phyloP scores from a whole-genome alignment of 2,329 filamentous ascomycete species.

The Ophiostoma sp. region DNA sequence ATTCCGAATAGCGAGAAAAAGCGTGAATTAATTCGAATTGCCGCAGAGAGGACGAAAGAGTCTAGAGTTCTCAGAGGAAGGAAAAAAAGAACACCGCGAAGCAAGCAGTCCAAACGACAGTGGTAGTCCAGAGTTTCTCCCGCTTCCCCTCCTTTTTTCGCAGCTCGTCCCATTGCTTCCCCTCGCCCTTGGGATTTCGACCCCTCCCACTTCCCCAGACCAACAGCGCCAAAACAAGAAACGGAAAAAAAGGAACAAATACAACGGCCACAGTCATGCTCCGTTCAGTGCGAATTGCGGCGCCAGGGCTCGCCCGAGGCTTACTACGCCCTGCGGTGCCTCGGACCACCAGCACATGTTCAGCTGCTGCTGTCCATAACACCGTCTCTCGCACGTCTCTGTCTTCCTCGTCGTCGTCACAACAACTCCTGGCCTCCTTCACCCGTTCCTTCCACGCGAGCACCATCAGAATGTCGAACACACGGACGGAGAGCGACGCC shows the following conservation, averaged over 20 bases:
- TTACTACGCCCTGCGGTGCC: conserved; percentile 22
- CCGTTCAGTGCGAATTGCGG: conserved; percentile 27
- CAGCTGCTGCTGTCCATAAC: conserved; percentile 4
- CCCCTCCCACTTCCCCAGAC: conserved; percentile 7
- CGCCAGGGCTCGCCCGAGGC: conserved; percentile 26
- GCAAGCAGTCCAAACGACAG: background rate
- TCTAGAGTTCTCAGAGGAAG: background rate
- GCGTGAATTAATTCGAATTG: conserved; percentile 1
- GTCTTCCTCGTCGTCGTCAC: background rate
- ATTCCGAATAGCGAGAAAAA: conserved; percentile 15
- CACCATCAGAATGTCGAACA: conserved; percentile 41
- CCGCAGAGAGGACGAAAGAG: background rate
- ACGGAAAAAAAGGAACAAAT: conserved; percentile 4
- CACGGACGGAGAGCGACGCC: conserved; percentile 90
- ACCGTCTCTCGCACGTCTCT: conserved; percentile 2
- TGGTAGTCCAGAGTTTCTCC: conserved; percentile 7
- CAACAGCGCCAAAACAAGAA: conserved; percentile 20
- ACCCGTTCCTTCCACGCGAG: conserved; percentile 26
- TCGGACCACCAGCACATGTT: conserved; percentile 23
- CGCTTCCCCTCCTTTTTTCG: conserved; percentile 8
- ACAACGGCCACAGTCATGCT: conserved; percentile 26
- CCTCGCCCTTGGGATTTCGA: conserved; percentile 16
- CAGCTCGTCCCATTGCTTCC: background rate
- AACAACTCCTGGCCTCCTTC: conserved; percentile 4
- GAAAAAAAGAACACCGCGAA: background rate